Evolutionary conservation across 352 stramenopile species (phyloP), one percentile per base, ranked within the genome.

Genomic region (Pythium biforme): DNA sequence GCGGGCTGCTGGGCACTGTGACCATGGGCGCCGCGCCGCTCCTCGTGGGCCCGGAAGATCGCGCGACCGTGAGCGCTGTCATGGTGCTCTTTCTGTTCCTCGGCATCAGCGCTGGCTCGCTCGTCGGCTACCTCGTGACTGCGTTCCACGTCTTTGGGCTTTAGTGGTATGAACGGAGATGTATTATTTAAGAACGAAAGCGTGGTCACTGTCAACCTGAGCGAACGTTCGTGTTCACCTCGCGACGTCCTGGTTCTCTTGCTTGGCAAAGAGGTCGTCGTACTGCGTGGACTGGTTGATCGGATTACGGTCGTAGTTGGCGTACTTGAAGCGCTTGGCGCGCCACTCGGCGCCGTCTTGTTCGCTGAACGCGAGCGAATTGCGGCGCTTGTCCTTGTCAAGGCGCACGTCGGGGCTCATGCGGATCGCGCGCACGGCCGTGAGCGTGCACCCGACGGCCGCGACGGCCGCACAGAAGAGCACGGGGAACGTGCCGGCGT

Each of bases 231-330:
- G 31, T 34, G 31, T 27, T 61, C 40, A 79, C 69, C 73, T 68
- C 49, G 63, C 52, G 41, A 84, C 63, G 26, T 19, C 46, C 64
- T 76, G 64, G 71, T 84, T 87, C 71, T 82, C 75, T n/a, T 78
- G 62, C 65, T 82, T 82, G 34, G 55, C 68, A 54, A 72, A 87
- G 20, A 79, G 62, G 10, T 61, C 55, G 58, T 83, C 77, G 64
- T 78, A 87, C 68, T 87, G 75, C 25, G 62, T 76, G 23, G 77
- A 87, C 75, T 87, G 77, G 69, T 87, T 84, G 71, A 86, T 83
- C 54, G 74, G 57, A 66, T 86, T 83, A 65, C 72, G 73, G 51
- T 70, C 67, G 49, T 81, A 67, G 66, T 82, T 82, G 37, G 76
- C 74, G 41, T 79, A 74, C 34, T 69, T 69, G 69, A 85, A 82